A percentile compares a stretch with the other conserved stretches of the same genome.
Evolutionary conservation across 106 monocot genomes (phyloP).

Genomic region (Narthecium ossifragum): DNA sequence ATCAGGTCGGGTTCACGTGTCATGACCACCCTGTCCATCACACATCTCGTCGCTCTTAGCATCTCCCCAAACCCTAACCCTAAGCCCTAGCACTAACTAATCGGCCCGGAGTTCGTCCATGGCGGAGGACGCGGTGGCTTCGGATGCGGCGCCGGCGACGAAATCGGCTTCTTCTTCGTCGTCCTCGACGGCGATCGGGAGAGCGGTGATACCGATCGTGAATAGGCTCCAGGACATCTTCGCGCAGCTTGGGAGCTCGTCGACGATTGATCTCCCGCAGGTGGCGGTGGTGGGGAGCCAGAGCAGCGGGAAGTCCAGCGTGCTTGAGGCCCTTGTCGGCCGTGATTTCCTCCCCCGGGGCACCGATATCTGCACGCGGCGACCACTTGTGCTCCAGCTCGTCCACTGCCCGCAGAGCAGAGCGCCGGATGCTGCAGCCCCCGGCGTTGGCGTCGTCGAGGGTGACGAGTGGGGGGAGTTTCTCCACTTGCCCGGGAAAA

Average conservation of each 20-base stretch:
- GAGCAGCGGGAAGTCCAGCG: conserved; percentile 91
- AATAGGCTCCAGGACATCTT: conserved; percentile 91
- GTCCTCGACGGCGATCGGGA: conserved; percentile 40
- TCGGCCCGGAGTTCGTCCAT: too few species aligned
- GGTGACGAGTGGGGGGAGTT: conserved; percentile 91
- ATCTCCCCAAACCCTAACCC: too few species aligned
- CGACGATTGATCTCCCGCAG: conserved; percentile 80
- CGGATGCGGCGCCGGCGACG: too few species aligned
- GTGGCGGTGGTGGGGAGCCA: conserved; percentile 89
- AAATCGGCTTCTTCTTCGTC: too few species aligned
- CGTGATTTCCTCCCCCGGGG: conserved; percentile 74
- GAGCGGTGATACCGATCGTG: conserved; percentile 75
- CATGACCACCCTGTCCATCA: too few species aligned
- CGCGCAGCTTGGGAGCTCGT: conserved; percentile 73
- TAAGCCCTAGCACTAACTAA: too few species aligned
- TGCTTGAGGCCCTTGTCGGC: conserved; percentile 74
- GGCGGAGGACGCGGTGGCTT: too few species aligned
- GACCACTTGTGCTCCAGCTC: conserved; percentile 79
- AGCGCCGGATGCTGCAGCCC: too few species aligned
- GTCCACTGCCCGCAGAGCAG: conserved; percentile 51
- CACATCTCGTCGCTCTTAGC: too few species aligned
- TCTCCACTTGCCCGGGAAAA: conserved; percentile 62
- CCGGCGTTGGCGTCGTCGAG: conserved; percentile 13
- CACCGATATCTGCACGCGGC: conserved; percentile 64
- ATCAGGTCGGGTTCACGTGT: too few species aligned